phyloP scores from a whole-genome alignment of 228 moss, liverwort and hornwort species.

The Sphagnum fallax region DNA sequence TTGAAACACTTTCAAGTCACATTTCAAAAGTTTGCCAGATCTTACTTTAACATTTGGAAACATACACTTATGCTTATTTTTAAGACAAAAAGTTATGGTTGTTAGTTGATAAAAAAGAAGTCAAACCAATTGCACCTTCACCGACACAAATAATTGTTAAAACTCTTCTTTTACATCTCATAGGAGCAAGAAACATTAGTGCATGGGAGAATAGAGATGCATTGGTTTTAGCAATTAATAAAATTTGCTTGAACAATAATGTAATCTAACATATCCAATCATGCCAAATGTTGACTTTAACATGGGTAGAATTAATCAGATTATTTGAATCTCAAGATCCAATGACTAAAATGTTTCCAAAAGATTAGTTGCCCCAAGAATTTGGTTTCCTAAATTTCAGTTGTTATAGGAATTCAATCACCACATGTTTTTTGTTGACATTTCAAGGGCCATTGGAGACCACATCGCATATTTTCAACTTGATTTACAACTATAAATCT shows the following conservation, averaged over 20 bases:
- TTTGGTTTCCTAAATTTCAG: too few relatives aligned
- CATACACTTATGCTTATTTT: not conserved
- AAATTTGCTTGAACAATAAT: slow-evolving; percentile 4
- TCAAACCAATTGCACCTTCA: not conserved
- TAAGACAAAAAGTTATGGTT: not conserved
- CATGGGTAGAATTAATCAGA: slow-evolving; percentile 3
- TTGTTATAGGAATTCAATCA: too few relatives aligned
- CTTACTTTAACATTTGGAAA: not conserved
- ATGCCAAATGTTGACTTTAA: not conserved
- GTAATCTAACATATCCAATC: not conserved
- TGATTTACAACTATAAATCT: too few relatives aligned
- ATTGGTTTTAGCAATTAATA: not conserved
- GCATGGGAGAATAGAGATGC: not conserved
- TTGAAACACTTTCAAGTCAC: not conserved
- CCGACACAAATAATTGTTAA: not conserved
- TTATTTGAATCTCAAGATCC: slow-evolving; percentile 2
- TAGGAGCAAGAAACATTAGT: not conserved
- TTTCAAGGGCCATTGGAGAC: too few relatives aligned
- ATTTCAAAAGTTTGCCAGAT: not conserved
- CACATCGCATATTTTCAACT: too few relatives aligned
- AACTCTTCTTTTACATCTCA: not conserved
- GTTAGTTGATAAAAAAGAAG: not conserved
- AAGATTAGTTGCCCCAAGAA: not conserved
- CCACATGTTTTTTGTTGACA: too few relatives aligned
- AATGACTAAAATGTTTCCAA: slow-evolving; percentile 3